phyloP scores from a whole-genome alignment of 2,329 filamentous ascomycete species.

The Lasiodiplodia citricola region DNA sequence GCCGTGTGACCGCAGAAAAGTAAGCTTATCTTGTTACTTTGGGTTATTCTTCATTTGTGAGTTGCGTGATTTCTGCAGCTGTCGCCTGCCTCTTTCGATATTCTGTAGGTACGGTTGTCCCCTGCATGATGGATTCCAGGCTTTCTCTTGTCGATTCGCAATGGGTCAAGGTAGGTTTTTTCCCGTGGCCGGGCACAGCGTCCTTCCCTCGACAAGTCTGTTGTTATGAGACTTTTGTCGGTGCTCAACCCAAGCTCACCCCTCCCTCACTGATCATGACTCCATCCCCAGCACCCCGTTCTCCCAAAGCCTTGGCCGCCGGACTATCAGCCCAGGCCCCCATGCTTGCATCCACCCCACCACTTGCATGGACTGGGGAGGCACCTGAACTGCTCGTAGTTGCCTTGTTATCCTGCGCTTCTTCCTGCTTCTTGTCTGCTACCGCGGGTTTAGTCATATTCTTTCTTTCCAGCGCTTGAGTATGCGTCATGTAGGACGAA shows the following conservation, averaged over 20 bases:
- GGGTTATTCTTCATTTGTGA: background rate
- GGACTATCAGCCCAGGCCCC: background rate
- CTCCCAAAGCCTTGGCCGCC: background rate
- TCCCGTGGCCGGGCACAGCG: background rate
- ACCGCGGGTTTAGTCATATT: conserved; percentile 34
- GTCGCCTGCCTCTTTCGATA: background rate
- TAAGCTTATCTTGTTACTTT: background rate
- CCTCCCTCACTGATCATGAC: conserved; percentile 26
- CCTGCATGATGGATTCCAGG: conserved; percentile 10
- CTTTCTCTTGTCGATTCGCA: background rate
- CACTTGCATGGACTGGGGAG: background rate
- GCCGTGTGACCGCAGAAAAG: conserved; percentile 4
- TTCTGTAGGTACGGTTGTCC: background rate
- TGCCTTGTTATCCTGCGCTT: conserved; percentile 1
- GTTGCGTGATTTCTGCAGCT: conserved; percentile 5
- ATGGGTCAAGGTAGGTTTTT: background rate
- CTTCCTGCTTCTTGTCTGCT: background rate
- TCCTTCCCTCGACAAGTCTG: background rate
- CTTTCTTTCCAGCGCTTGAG: conserved; percentile 47
- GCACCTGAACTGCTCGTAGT: background rate
- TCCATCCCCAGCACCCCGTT: conserved; percentile 15
- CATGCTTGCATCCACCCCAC: background rate
- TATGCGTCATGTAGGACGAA: conserved; percentile 46
- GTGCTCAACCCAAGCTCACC: conserved; percentile 23
- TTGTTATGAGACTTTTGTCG: background rate